A percentile compares a stretch with the other conserved stretches of the same genome.
phyloP scores from a whole-genome alignment of 257 asterid genomes.

The Euphrasia confusa region DNA sequence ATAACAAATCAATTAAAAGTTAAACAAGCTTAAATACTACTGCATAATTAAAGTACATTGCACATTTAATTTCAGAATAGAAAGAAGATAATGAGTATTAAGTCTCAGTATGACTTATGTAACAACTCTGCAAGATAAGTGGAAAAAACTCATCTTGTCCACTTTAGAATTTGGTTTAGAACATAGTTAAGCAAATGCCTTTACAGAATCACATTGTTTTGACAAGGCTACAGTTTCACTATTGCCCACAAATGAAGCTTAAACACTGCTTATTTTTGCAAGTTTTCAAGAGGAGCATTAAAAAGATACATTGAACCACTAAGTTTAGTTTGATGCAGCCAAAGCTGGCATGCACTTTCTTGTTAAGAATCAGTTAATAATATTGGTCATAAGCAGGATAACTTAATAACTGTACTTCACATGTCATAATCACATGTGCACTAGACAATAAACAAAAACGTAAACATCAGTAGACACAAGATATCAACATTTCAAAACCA shows the following conservation, averaged over 20 bases:
- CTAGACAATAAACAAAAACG: conserved; percentile 1
- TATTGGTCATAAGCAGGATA: background rate
- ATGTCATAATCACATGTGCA: conserved; percentile 5
- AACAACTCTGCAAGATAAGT: background rate
- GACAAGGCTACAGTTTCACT: background rate
- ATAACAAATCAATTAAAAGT: background rate
- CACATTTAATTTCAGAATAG: background rate
- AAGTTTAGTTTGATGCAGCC: background rate
- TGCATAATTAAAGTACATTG: background rate
- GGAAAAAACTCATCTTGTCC: background rate
- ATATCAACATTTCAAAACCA: conserved; percentile 8
- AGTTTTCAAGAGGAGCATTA: background rate
- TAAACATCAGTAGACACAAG: background rate
- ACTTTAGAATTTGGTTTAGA: background rate
- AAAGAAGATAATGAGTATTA: background rate
- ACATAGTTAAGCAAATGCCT: background rate
- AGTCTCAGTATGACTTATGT: background rate
- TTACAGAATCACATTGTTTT: background rate
- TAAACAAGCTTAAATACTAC: background rate
- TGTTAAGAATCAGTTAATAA: conserved; percentile 1
- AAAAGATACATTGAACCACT: background rate
- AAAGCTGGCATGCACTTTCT: conserved; percentile 1
- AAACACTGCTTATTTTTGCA: background rate
- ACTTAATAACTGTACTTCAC: background rate
- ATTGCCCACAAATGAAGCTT: background rate